These are phyloP conservation scores for Kazachstania taianensis DNA, from an alignment of 805 yeast genomes.

Conservation along the genomic window DNA sequence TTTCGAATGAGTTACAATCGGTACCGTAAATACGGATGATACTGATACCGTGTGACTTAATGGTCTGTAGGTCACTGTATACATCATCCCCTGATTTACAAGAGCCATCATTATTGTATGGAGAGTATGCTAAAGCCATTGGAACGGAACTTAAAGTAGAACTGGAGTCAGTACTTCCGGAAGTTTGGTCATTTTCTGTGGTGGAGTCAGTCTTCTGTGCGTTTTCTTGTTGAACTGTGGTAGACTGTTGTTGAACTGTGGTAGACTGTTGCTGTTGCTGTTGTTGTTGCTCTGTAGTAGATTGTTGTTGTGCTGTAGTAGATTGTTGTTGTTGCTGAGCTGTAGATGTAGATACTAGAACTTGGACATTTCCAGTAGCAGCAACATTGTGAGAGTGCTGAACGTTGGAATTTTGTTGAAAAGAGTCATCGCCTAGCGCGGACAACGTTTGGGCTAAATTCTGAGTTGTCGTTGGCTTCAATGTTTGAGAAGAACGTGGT, in stretches of 20 bases:
- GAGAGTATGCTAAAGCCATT: conserved; percentile 60
- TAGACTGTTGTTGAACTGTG: not conserved
- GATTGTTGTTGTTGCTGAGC: not conserved
- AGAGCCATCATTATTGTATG: conserved; percentile 56
- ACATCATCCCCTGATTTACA: conserved; percentile 58
- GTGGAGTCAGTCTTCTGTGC: not conserved
- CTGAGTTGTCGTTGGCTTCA: not conserved
- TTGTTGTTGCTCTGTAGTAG: not conserved
- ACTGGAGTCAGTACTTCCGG: conserved; percentile 7
- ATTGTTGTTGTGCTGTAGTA: not conserved
- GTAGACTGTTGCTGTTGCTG: not conserved
- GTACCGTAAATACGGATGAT: conserved; percentile 75
- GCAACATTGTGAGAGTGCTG: conserved; percentile 1
- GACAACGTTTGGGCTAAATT: not conserved
- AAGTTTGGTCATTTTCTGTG: conserved; percentile 9
- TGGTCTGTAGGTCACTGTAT: conserved; percentile 45
- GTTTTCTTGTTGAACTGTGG: not conserved
- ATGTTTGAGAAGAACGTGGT: not conserved
- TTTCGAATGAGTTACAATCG: conserved; percentile 64
- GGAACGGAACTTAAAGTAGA: conserved; percentile 35
- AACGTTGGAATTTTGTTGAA: not conserved
- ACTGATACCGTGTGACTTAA: conserved; percentile 50
- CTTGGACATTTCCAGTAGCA: not conserved
- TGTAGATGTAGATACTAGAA: conserved; percentile 5
- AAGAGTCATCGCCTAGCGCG: conserved; percentile 1